Evolutionary conservation across 148 eudicot species (phyloP).

Genomic region (Fagopyrum tataricum): DNA sequence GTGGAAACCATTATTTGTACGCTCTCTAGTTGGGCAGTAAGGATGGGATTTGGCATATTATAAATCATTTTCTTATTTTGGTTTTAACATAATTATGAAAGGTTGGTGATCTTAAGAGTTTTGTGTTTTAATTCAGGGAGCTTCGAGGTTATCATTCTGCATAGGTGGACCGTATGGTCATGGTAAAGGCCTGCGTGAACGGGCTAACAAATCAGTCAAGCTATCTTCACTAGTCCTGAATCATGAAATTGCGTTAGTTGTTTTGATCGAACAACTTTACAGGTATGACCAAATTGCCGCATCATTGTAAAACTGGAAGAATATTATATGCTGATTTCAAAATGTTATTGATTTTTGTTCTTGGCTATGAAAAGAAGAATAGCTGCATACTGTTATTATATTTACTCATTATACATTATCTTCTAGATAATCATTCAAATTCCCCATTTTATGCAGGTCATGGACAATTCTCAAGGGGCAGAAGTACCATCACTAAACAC

Average conservation of each 20-base stretch:
- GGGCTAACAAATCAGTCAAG: conserved; percentile 61
- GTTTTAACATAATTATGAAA: background rate
- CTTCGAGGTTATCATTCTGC: conserved; percentile 67
- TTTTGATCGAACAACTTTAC: conserved; percentile 83
- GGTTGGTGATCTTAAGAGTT: background rate
- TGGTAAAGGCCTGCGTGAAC: conserved; percentile 52
- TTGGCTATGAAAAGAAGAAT: background rate
- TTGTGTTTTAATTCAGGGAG: conserved; percentile 32
- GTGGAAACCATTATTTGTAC: no score
- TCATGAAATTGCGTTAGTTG: conserved; percentile 81
- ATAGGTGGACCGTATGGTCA: conserved; percentile 94
- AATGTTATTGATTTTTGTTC: background rate
- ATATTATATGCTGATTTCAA: background rate
- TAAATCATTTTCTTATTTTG: no score
- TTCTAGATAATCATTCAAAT: background rate
- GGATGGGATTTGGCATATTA: no score
- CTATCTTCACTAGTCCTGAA: conserved; percentile 72
- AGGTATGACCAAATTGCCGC: conserved; percentile 30
- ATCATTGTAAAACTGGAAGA: background rate
- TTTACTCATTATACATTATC: background rate
- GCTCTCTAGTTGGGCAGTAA: no score
- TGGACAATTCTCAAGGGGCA: conserved; percentile 96
- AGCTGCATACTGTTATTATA: no score
- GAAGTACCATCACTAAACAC: conserved; percentile 70
- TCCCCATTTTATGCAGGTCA: conserved; percentile 40